Base-by-base conservation (phyloP, 495 filamentous ascomycete species). In the Penicillium parvum region DNA sequence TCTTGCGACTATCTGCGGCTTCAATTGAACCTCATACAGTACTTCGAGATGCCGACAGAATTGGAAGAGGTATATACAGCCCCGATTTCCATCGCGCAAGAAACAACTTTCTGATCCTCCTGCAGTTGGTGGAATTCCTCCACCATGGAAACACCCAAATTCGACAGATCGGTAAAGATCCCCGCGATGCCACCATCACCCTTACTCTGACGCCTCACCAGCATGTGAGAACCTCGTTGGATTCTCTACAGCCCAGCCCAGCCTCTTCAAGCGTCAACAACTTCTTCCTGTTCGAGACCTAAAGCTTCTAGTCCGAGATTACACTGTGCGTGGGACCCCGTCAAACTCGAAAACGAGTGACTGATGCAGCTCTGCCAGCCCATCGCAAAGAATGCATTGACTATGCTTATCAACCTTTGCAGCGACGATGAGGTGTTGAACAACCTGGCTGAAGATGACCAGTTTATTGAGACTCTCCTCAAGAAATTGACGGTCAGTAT, bases 351-450 rank as follows among this genome's bases (percentile, higher is more conserved):
- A 23, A 37, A 18, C 23, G 29, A 16, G 8, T 20, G 43, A 27
- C 52, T 48, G 17, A 42, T 40, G 7, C 11, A 16, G 18, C 23
- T 22, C 27, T 10, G 15, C 8, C 52, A 95, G 88, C 78, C 84
- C 53, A 95, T 95, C 45, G 85, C 91, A 15, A 88, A 89, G 53
- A 84, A 96, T 75, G 91, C 84, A n/a, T 64, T 97, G 44, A 92
- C 81, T 7, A 95, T 96, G 37, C 76, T 98, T 29, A 82, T 97
- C 61, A 98, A 98, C 62, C 75, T 98, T 26, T 88, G 90, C 9
- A 75, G 77, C 15, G 89, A 96, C 51, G 65, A 61, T 5, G 86
- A 87, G 30, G 73, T 96, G 11, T 65, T 95, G 26, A 72, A 81
- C 51, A 65, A 64, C 43, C 75, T 97, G 16, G 85, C 80, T 1